Percentiles rank a stretch among this genome's conserved stretches.
Evolutionary conservation across 2,329 filamentous ascomycete species (phyloP).

Genomic region (Pyrenophora graminea): DNA sequence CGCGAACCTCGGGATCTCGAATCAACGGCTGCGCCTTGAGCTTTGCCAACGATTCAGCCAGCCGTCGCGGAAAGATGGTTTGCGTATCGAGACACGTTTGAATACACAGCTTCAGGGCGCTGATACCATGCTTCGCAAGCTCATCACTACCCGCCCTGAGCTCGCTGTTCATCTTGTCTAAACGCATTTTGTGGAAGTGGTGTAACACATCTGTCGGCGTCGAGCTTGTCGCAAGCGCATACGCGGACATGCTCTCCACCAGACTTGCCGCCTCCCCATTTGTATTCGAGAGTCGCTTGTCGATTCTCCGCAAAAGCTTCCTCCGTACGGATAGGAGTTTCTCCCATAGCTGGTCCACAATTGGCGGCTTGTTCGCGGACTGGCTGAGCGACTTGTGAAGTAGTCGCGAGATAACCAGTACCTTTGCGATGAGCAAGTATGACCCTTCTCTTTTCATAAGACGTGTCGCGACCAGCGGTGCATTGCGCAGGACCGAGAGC

Average conservation of each 20-base stretch:
- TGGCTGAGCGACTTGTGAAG: conserved; percentile 74
- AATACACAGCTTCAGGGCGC: conserved; percentile 73
- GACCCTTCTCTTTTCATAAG: conserved; percentile 58
- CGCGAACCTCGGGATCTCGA: conserved; percentile 68
- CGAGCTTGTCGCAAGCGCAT: conserved; percentile 79
- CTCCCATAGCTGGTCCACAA: conserved; percentile 67
- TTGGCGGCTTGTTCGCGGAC: conserved; percentile 50
- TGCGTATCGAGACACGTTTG: conserved; percentile 78
- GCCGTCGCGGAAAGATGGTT: conserved; percentile 70
- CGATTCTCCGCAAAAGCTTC: conserved; percentile 67
- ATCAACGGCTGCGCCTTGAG: conserved; percentile 74
- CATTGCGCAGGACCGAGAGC: conserved; percentile 61
- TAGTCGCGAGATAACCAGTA: conserved; percentile 73
- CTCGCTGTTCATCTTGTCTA: conserved; percentile 67
- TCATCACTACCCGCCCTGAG: conserved; percentile 57
- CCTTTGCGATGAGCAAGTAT: conserved; percentile 63
- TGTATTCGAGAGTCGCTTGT: conserved; percentile 54
- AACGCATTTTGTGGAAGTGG: conserved; percentile 76
- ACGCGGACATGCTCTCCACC: conserved; percentile 76
- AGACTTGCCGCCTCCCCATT: conserved; percentile 53
- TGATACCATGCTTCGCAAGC: conserved; percentile 60
- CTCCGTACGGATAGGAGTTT: conserved; percentile 65
- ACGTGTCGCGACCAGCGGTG: conserved; percentile 57
- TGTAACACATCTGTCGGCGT: conserved; percentile 77
- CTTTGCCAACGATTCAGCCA: conserved; percentile 69